Evolutionary conservation across 2,329 filamentous ascomycete genomes (phyloP).

Genomic region (Penicillium sp.): DNA sequence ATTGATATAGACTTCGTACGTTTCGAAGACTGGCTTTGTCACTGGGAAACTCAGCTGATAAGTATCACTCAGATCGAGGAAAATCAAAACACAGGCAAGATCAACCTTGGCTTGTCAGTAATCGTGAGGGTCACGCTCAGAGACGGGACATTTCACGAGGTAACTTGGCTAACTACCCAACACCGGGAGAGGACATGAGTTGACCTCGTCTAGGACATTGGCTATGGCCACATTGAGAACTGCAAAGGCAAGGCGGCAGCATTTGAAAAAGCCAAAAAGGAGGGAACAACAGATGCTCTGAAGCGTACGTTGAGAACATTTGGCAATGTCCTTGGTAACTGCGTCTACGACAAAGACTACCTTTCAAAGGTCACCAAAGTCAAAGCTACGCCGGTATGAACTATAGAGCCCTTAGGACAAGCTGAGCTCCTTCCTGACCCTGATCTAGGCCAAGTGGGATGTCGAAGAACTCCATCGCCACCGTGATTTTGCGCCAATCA

Average conservation of each 20-base stretch:
- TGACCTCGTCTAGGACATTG: slow-evolving; percentile 59
- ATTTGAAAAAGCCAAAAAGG: slow-evolving; percentile 98
- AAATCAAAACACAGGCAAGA: slow-evolving; percentile 66
- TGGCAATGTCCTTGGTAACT: slow-evolving; percentile 95
- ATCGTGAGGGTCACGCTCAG: slow-evolving; percentile 83
- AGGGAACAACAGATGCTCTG: slow-evolving; percentile 88
- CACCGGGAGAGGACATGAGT: neutral
- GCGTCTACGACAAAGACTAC: slow-evolving; percentile 95
- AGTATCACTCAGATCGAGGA: slow-evolving; percentile 61
- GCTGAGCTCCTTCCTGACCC: slow-evolving; percentile 12
- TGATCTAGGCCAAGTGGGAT: slow-evolving; percentile 60
- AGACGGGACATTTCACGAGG: slow-evolving; percentile 93
- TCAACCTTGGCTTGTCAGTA: slow-evolving; percentile 81
- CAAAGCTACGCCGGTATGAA: slow-evolving; percentile 61
- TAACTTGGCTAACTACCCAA: slow-evolving; percentile 20
- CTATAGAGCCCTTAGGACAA: neutral
- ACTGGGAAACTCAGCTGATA: slow-evolving; percentile 1
- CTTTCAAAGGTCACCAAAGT: slow-evolving; percentile 83
- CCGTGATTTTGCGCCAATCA: slow-evolving; percentile 59
- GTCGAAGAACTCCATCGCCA: slow-evolving; percentile 76
- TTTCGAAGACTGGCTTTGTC: slow-evolving; percentile 4
- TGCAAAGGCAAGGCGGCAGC: slow-evolving; percentile 90
- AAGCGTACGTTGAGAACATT: slow-evolving; percentile 88
- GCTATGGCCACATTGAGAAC: slow-evolving; percentile 95
- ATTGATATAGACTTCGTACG: slow-evolving; percentile 85